Evolutionary conservation across 2,329 filamentous ascomycete species (phyloP), one percentile per base, ranked within the genome.

Genomic region (Teratosphaeria viscida): DNA sequence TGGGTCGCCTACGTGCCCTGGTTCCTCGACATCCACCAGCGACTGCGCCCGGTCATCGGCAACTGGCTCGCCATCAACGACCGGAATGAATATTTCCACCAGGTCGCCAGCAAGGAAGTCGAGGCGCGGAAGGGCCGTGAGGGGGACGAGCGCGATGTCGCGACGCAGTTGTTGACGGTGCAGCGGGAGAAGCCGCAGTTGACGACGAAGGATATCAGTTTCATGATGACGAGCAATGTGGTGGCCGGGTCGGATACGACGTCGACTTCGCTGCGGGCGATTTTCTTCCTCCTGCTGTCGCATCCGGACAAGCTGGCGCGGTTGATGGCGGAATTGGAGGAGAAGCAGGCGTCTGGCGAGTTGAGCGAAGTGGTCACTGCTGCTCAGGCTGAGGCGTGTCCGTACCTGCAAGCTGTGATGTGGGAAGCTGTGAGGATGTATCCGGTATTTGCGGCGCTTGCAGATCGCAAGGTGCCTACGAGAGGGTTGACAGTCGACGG

Each of bases 1-100:
- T 75, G 71, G 71, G 63, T 76, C 6, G 73, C 74, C 6, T 71
- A 75, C 27, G 61, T 73, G 2, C 73, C 74, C 2, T 72, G 66
- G 61, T 57, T 66, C 2, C 74, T 70, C 63, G 65, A 66, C 62
- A 58, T 69, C 1, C 67, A 75, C 58, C 68, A 75, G 57, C 61
- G 65, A 19, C 63, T 73, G 7, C 64, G 63, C 37, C 72, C 72
- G 0, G 54, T 69, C 12, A 67, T 74, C 37, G 72, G 73, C 23
- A 23, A 49, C 43, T 49, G 43, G 43, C 43, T 49, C n/a, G 43
- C 43, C 16, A 49, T 49, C 5, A 23, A 49, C 43, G 43, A 49
- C n/a, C 43, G 43, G 6, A 23, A 49, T n/a, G 43, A n/a, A n/a
- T 49, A 49, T 19, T 49, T 49, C 43, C 43, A 49, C 43, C n/a